Base-by-base conservation (phyloP, 2,329 filamentous ascomycete genomes). In the Elsinoe australis region DNA sequence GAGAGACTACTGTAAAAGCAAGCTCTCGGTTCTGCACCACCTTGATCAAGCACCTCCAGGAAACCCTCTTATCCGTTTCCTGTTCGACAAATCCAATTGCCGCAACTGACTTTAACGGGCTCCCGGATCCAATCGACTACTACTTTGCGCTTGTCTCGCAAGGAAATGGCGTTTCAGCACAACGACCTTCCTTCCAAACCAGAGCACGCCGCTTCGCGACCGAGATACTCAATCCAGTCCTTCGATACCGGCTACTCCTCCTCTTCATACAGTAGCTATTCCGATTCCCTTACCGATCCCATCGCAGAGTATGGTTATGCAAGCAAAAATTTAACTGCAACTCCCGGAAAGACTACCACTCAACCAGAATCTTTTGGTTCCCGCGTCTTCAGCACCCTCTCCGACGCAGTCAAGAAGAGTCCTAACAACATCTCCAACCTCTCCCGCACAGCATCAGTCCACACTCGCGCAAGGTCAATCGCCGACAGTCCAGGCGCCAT, bases 371-470 rank as follows among this genome's bases (percentile, higher is more conserved):
- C 50, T 21, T 50, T 54, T 47, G 52, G 52, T 14, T 50, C 44
- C 10, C 41, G 49, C 14, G 39, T 54, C 31, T 42, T 54, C 32
- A 47, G 26, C 22, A 49, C 52, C 49, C 38, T 51, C 6, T 49
- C 52, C 9, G 52, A 53, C 19, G 51, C 47, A 38, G 49, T 51
- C 29, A 51, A 51, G 49, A 22, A 44, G 14, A 38, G 19, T 33
- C 47, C 52, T 15, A 44, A 17, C n/a, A 49, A 29, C 14, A 48
- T 44, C 18, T 42, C 41, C 21, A 41, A 38, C 15, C 47, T 51
- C n/a, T 50, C 50, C 14, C 47, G 52, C 28, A 49, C 42, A 31
- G 24, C 36, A 5, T 52, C 52, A 14, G 47, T 52, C 33, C 47
- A 50, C 44, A 45, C 36, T 3, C 41, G 52, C 19, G 50, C 50